Evolutionary conservation across 2,329 filamentous ascomycete species (phyloP).

Genomic region (Gnomoniopsis sp.): DNA sequence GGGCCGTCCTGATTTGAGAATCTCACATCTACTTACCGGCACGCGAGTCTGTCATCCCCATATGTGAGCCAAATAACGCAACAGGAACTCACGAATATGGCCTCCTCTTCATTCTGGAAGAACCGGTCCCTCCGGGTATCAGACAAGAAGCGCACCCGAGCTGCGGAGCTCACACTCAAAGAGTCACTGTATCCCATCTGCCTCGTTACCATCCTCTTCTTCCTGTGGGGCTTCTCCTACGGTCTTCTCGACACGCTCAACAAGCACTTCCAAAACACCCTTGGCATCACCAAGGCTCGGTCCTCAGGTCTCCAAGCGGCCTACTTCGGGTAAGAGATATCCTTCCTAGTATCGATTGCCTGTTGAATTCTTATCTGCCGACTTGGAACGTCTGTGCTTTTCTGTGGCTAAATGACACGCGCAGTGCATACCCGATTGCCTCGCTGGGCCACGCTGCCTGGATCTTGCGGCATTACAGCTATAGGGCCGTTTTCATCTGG

Average conservation of each 20-base stretch:
- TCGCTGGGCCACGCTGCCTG: slow-evolving; percentile 65
- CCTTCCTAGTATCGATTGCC: not conserved
- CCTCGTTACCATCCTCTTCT: slow-evolving; percentile 64
- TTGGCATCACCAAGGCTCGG: slow-evolving; percentile 51
- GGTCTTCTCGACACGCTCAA: slow-evolving; percentile 52
- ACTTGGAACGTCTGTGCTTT: not conserved
- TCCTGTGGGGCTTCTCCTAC: slow-evolving; percentile 60
- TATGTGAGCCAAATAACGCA: not conserved
- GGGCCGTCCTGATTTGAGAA: no score
- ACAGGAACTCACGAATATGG: no score
- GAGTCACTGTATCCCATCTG: slow-evolving; percentile 65
- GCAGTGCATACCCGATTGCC: slow-evolving; percentile 63
- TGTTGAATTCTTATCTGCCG: no score
- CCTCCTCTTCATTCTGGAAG: slow-evolving; percentile 41
- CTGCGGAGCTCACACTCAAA: slow-evolving; percentile 58
- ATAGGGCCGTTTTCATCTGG: slow-evolving; percentile 63
- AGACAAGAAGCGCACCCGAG: slow-evolving; percentile 38
- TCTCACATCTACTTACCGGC: no score
- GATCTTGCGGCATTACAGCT: slow-evolving; percentile 62
- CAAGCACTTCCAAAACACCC: slow-evolving; percentile 55
- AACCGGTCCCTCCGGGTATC: slow-evolving; percentile 42
- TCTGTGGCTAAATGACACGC: not conserved
- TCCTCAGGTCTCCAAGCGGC: slow-evolving; percentile 61
- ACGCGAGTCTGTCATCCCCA: no score
- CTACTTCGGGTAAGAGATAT: slow-evolving; percentile 54